A percentile compares a stretch with the other conserved stretches of the same genome.
Evolutionary conservation across 2,329 filamentous ascomycete species (phyloP).

Genomic region (Periconia sp.): DNA sequence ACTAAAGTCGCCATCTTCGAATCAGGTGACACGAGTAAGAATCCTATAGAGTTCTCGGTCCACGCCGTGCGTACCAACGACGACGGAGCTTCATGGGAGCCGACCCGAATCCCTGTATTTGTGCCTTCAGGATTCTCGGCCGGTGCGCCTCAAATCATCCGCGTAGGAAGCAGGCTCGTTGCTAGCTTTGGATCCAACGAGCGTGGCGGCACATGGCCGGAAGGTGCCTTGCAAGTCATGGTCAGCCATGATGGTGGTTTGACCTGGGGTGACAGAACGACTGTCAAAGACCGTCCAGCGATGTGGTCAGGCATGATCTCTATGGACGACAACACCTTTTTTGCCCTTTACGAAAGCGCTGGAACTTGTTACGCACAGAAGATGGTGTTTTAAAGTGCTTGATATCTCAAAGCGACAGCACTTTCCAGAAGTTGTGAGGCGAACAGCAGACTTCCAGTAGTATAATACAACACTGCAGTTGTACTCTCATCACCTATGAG

Average conservation of each 20-base stretch:
- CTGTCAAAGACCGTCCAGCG: conserved; percentile 23
- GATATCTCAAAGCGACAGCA: no score
- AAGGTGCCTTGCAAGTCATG: conserved; percentile 22
- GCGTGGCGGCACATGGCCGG: conserved; percentile 30
- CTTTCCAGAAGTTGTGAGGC: no score
- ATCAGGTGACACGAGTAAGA: conserved; percentile 23
- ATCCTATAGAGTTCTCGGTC: conserved; percentile 35
- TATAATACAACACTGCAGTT: no score
- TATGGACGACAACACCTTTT: conserved; percentile 26
- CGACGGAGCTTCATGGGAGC: conserved; percentile 47
- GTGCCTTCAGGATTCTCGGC: conserved; percentile 38
- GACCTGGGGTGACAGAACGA: conserved; percentile 35
- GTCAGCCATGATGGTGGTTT: conserved; percentile 28
- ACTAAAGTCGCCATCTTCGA: conserved; percentile 50
- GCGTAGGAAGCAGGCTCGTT: conserved; percentile 47
- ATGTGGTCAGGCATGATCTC: conserved; percentile 34
- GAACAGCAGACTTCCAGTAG: no score
- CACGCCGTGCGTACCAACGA: conserved; percentile 43
- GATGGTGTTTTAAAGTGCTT: conserved; percentile 12
- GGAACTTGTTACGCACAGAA: conserved; percentile 27
- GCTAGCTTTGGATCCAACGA: conserved; percentile 52
- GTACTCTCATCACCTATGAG: no score
- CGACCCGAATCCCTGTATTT: conserved; percentile 41
- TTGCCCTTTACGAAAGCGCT: conserved; percentile 28
- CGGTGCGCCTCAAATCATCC: conserved; percentile 47